Percentiles rank a stretch among this genome's conserved stretches.
These are phyloP conservation scores for Diplotaxis tenuifolia DNA, from an alignment of 345 rosid genomes.

Conservation along the genomic window DNA sequence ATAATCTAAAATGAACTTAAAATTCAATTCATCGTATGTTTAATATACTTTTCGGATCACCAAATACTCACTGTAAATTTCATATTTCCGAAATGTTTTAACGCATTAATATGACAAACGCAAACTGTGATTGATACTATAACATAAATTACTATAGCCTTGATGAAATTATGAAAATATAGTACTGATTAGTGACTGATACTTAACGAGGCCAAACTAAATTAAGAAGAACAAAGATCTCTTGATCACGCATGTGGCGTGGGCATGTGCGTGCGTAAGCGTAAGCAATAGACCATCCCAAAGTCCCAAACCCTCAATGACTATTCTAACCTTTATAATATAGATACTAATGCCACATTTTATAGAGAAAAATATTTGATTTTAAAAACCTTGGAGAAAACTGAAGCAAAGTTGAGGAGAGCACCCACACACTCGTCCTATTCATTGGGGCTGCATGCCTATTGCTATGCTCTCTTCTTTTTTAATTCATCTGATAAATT, in stretches of 20 bases:
- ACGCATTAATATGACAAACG: neutral
- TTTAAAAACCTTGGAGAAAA: constrained; percentile 34
- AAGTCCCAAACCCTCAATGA: constrained; percentile 16
- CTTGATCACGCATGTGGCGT: constrained; percentile 38
- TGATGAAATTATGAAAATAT: neutral
- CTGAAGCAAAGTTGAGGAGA: constrained; percentile 41
- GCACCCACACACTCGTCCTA: constrained; percentile 37
- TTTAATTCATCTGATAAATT: constrained; percentile 14
- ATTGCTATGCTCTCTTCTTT: constrained; percentile 12
- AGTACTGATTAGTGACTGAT: constrained; percentile 3
- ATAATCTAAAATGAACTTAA: neutral
- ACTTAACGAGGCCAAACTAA: constrained; percentile 19
- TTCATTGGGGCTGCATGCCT: constrained; percentile 38
- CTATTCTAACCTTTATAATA: constrained; percentile 16
- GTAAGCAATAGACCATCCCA: constrained; percentile 39
- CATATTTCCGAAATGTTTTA: neutral
- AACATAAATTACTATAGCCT: neutral
- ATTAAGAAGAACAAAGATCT: constrained; percentile 32
- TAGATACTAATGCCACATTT: neutral
- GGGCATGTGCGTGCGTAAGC: constrained; percentile 41
- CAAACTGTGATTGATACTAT: neutral
- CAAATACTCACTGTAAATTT: neutral
- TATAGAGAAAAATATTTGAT: neutral
- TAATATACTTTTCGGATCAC: neutral
- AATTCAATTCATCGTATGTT: neutral